Percentiles rank a stretch among this genome's conserved stretches.
These are phyloP conservation scores for Globisporangium nagaii DNA, from an alignment of 352 stramenopile genomes.

Conservation along the genomic window DNA sequence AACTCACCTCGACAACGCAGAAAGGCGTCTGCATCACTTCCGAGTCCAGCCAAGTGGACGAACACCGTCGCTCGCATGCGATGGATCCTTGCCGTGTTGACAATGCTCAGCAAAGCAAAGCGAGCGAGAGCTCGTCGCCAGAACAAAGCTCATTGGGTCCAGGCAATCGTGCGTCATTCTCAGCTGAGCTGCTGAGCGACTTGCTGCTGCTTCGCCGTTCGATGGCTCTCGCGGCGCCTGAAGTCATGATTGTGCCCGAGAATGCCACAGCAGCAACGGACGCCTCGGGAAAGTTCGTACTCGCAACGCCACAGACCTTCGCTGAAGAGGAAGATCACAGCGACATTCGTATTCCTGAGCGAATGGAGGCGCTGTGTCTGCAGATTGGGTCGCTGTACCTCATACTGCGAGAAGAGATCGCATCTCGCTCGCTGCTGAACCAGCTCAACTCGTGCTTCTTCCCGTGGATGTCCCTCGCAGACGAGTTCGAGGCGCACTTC, in stretches of 20 bases:
- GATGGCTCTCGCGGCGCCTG: constrained; percentile 11
- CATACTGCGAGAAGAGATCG: constrained; percentile 4
- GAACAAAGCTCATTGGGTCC: not conserved
- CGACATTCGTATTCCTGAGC: not conserved
- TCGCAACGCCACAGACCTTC: not conserved
- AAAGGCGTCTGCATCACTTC: no score
- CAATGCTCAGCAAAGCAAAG: not conserved
- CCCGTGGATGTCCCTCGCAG: constrained; percentile 2
- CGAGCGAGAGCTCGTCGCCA: not conserved
- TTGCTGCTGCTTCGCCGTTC: constrained; percentile 14
- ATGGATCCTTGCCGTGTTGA: no score
- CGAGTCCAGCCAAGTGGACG: no score
- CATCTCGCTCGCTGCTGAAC: not conserved
- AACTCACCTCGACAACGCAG: not conserved
- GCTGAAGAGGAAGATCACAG: not conserved
- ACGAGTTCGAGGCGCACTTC: constrained; percentile 10
- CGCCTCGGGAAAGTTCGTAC: not conserved
- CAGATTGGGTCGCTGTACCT: constrained; percentile 3
- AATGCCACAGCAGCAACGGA: not conserved
- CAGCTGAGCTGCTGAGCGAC: constrained; percentile 21
- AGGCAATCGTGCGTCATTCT: constrained; percentile 5
- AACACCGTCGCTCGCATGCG: no score
- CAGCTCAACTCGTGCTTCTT: not conserved
- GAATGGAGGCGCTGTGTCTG: not conserved
- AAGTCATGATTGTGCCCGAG: not conserved